These are phyloP conservation scores for Lasiodiplodia theobromae DNA, from an alignment of 2,329 filamentous ascomycete genomes.

Conservation along the genomic window DNA sequence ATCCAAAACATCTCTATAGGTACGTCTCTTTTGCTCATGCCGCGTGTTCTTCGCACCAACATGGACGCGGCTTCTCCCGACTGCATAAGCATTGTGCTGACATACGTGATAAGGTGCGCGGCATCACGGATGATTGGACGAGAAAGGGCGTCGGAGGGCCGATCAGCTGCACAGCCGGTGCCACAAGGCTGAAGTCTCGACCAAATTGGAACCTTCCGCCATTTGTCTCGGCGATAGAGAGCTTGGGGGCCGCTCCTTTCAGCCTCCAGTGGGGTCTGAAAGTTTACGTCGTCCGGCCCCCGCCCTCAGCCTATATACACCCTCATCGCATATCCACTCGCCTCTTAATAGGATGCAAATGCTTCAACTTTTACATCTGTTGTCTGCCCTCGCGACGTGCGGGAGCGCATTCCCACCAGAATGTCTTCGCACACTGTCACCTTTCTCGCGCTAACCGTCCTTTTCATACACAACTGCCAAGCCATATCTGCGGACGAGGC, in stretches of 20 bases:
- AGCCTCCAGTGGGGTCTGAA: constrained; percentile 6
- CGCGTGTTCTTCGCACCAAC: neutral
- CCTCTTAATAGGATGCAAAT: neutral
- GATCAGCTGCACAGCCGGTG: neutral
- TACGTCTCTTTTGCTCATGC: neutral
- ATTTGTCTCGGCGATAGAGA: neutral
- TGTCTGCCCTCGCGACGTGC: neutral
- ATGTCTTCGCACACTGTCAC: neutral
- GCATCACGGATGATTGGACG: neutral
- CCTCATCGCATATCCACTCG: neutral
- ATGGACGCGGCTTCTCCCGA: neutral
- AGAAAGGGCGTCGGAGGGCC: neutral
- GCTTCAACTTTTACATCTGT: neutral
- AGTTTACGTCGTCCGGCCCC: neutral
- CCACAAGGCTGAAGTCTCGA: neutral
- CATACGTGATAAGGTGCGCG: neutral
- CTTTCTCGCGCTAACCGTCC: neutral
- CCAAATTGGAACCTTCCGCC: neutral
- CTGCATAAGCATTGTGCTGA: neutral
- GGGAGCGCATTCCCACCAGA: neutral
- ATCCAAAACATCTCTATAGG: too few species aligned
- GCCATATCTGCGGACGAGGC: neutral
- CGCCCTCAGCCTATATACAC: neutral
- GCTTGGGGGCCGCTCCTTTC: neutral
- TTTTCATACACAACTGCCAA: neutral